Evolutionary conservation across 352 stramenopile genomes (phyloP).

Genomic region (Globisporangium middletonii): DNA sequence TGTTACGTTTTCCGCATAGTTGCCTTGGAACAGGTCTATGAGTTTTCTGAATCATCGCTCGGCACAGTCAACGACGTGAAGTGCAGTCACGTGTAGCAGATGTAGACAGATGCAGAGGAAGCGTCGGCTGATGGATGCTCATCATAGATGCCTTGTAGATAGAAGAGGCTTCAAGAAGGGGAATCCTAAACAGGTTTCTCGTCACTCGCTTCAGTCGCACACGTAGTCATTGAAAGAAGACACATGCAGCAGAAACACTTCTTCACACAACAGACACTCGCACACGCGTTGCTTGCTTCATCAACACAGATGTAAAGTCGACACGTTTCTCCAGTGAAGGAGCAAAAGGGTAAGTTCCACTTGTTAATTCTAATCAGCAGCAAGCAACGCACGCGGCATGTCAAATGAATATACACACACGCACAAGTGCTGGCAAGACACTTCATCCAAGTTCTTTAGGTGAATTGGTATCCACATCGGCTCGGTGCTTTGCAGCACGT

Average conservation of each 20-base stretch:
- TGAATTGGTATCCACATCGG: slow-evolving; percentile 64
- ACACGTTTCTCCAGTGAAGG: slow-evolving; percentile 66
- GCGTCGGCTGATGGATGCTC: slow-evolving; percentile 59
- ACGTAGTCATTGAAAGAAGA: no score
- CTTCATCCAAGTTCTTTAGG: slow-evolving; percentile 58
- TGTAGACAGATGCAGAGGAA: slow-evolving; percentile 1
- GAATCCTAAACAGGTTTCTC: slow-evolving; percentile 82
- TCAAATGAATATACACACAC: slow-evolving; percentile 11
- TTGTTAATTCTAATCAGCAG: slow-evolving; percentile 66
- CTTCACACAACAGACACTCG: slow-evolving; percentile 14
- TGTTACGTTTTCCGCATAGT: slow-evolving; percentile 80
- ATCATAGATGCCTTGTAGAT: slow-evolving; percentile 61
- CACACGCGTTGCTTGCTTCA: slow-evolving; percentile 51
- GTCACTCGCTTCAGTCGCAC: slow-evolving; percentile 32
- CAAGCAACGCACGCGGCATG: slow-evolving; percentile 11
- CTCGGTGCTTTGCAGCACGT: slow-evolving; percentile 17
- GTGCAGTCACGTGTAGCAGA: slow-evolving; percentile 6
- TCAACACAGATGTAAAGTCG: slow-evolving; percentile 88
- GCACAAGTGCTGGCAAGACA: slow-evolving; percentile 3
- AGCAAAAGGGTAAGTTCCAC: slow-evolving; percentile 81
- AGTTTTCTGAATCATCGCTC: slow-evolving; percentile 80
- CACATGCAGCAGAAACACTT: no score
- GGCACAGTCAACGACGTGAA: slow-evolving; percentile 7
- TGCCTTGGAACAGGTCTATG: slow-evolving; percentile 88
- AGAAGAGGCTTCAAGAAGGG: slow-evolving; percentile 71